Evolutionary conservation across 352 stramenopile genomes (phyloP), one percentile per base, ranked within the genome.

Genomic region (Peronospora belbahrii): DNA sequence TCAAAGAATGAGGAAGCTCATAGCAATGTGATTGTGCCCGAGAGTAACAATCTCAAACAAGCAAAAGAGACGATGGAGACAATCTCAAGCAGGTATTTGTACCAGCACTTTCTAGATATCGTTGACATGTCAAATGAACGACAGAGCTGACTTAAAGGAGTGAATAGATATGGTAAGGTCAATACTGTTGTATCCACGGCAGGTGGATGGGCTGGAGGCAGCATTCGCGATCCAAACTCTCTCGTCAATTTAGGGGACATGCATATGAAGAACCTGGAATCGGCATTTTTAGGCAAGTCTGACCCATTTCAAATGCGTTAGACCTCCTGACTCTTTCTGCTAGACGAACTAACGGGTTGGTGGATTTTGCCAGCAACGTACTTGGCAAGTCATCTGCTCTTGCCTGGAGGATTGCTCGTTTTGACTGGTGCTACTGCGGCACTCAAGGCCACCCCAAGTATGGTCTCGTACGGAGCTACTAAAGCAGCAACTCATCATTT

Each of bases 401-500:
- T 61, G 5, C 60, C 71, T 4, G 62, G 70, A 23, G 85, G 85
- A 0, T 59, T 95, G 14, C 65, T 95, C 14, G 78, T 94, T 14
- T 59, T 95, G 18, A 94, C 83, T 9, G 83, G 85, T 11, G 82
- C 85, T 4, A 77, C 76, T 3, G 82, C 85, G n/a, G 83, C 83
- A 9, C 55, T 89, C 4, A 67, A 83, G 42, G 69, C 65, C 4
- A 91, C 84, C n/a, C 65, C 81, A 44, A 74, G 65, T 17, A 95
- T 95, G 80, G 65, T 89, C 14, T 83, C 82, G 30, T 95, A 95
- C 56, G 82, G 85, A 31, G 92, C 91, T 30, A 89, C 52, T 67
- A 95, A 95, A 55, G 80, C 74, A 1, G 83, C 82, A n/a, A 95
- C 84, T n/a, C 82, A 95, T 58, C 80, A 95, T 48, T 57, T 94